Evolutionary conservation across 352 stramenopile genomes (phyloP), one percentile per base, ranked within the genome.

Genomic region (Phytopythium kandeliae): DNA sequence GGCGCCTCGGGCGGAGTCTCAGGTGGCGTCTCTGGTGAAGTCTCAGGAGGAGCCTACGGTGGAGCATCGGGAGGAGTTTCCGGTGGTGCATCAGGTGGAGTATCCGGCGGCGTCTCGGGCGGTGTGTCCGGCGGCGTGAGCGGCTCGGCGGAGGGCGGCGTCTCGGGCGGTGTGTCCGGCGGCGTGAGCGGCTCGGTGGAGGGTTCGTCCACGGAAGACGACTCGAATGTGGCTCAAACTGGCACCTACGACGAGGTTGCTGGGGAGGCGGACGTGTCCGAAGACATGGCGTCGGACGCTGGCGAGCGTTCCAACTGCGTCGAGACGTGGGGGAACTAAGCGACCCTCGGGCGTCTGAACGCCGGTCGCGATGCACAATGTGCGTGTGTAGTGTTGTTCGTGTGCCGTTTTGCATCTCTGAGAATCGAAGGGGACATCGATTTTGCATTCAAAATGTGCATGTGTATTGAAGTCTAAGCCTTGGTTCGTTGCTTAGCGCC

Each of bases 1-100:
- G 38, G 40, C 22, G 40, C 28, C 2, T 46, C 40, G n/a, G 40
- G 40, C 22, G 40, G 40, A 28, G 40, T 46, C n/a, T n/a, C n/a
- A n/a, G n/a, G n/a, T n/a, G n/a, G n/a, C n/a, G n/a, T n/a, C n/a
- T n/a, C n/a, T n/a, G n/a, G n/a, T n/a, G n/a, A n/a, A n/a, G n/a
- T n/a, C n/a, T n/a, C n/a, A n/a, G n/a, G n/a, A n/a, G n/a, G n/a
- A n/a, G n/a, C n/a, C n/a, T n/a, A n/a, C n/a, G n/a, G n/a, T n/a
- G n/a, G n/a, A n/a, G n/a, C n/a, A n/a, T n/a, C n/a, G n/a, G n/a
- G n/a, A n/a, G n/a, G n/a, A n/a, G n/a, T n/a, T n/a, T n/a, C n/a
- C n/a, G n/a, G n/a, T n/a, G n/a, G n/a, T n/a, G n/a, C n/a, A n/a
- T n/a, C n/a, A n/a, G n/a, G n/a, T n/a, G n/a, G n/a, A n/a, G n/a